Evolutionary conservation across 192 early-diverging fungal genomes (phyloP).

Genomic region (Linnemannia hyalina): DNA sequence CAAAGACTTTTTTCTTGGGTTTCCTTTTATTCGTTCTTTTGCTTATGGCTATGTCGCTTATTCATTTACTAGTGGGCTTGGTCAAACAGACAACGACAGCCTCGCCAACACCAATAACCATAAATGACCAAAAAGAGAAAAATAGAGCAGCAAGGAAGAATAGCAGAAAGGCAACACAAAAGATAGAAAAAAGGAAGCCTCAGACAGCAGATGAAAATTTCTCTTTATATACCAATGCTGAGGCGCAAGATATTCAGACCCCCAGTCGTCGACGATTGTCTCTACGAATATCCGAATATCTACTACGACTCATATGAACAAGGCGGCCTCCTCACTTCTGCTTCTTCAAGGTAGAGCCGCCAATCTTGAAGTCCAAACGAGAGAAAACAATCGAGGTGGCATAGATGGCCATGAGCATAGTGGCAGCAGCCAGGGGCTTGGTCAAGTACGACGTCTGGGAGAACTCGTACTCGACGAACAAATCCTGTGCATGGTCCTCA

Average conservation of each 20-base stretch:
- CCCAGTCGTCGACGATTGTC: neutral
- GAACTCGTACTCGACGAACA: conserved; percentile 72
- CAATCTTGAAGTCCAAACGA: conserved; percentile 71
- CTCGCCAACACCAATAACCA: neutral
- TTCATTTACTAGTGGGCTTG: no score
- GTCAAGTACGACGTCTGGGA: conserved; percentile 58
- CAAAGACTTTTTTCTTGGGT: neutral
- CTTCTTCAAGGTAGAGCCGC: conserved; percentile 46
- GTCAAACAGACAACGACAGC: no score
- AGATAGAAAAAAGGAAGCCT: no score
- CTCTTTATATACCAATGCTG: no score
- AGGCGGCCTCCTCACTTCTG: conserved; percentile 7
- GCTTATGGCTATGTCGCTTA: no score
- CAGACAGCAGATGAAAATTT: no score
- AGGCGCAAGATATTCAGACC: neutral
- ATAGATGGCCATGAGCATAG: conserved; percentile 68
- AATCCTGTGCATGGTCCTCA: conserved; percentile 68
- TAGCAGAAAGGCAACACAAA: neutral
- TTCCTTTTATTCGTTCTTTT: no score
- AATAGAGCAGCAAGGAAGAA: neutral
- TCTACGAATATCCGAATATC: no score
- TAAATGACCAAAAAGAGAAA: conserved; percentile 3
- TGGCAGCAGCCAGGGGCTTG: conserved; percentile 73
- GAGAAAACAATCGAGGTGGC: conserved; percentile 65
- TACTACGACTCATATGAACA: no score